Conservation (phyloP, 257 asterid genomes). For the Solanum microdontum region DNA sequence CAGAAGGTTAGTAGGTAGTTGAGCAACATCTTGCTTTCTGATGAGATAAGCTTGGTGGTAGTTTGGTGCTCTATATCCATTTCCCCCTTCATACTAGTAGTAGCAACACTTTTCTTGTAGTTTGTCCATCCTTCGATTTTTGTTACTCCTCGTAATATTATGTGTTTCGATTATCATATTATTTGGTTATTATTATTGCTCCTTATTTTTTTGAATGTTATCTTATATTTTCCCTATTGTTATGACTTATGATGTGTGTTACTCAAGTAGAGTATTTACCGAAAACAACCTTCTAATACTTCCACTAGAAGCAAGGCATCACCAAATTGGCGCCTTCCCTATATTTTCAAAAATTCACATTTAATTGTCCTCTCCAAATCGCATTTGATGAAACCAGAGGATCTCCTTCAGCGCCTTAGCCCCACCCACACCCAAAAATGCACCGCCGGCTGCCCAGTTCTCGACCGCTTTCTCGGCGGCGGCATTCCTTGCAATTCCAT, state of each 20-base stretch:
- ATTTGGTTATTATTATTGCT: background rate
- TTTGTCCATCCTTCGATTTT: no score
- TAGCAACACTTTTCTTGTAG: background rate
- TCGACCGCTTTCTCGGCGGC: conserved; percentile 68
- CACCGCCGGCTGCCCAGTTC: conserved; percentile 50
- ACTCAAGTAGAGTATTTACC: background rate
- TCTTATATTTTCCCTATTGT: background rate
- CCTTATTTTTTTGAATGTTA: no score
- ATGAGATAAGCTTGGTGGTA: no score
- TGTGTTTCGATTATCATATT: no score
- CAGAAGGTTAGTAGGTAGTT: no score
- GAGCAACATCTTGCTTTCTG: no score
- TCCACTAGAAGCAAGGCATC: background rate
- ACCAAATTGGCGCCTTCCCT: background rate
- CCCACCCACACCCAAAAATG: conserved; percentile 35
- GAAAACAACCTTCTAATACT: background rate
- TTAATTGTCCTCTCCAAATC: background rate
- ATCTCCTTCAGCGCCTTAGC: conserved; percentile 50
- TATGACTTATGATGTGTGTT: no score
- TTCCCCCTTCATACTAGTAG: background rate
- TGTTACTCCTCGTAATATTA: no score
- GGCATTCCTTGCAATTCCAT: conserved; percentile 69
- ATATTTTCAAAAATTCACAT: background rate
- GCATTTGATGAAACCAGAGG: conserved; percentile 37
- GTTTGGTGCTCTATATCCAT: background rate